These are phyloP conservation scores for Phytophthora sp. DNA, from an alignment of 352 stramenopile species.

Conservation along the genomic window DNA sequence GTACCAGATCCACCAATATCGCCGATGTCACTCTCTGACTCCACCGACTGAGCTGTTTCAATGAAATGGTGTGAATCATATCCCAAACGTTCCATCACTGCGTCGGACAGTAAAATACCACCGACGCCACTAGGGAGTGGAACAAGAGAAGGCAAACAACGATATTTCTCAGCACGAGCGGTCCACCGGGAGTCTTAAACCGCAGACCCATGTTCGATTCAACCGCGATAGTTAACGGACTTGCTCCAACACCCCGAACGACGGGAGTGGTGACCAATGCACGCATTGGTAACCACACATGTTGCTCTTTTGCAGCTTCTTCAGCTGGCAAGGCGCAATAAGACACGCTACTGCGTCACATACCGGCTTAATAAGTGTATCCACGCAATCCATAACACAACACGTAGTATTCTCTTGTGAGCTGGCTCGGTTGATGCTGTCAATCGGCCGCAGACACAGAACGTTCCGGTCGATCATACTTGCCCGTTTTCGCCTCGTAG, in stretches of 20 bases:
- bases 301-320: background rate
- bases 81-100: conserved; percentile 2
- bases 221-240: background rate
- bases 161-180: background rate
- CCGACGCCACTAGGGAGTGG: background rate
- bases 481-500: background rate
- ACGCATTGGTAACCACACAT: background rate
- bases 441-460: background rate
- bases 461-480: background rate
- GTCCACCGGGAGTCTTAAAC: background rate
- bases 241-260: background rate
- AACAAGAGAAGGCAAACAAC: conserved; percentile 4
- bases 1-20: background rate
- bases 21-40: background rate
- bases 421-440: background rate
- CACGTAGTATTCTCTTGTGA: background rate
- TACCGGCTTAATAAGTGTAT: background rate
- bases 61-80: background rate
- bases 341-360: background rate
- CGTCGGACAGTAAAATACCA: conserved; percentile 5
- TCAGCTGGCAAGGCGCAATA: background rate
- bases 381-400: conserved; percentile 6
- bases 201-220: background rate
- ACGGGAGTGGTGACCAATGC: background rate
- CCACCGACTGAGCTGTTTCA: background rate